Percentiles rank a stretch among this genome's conserved stretches.
Conservation (phyloP, 2,329 filamentous ascomycete species). For the Aspergillus viridinutans region DNA sequence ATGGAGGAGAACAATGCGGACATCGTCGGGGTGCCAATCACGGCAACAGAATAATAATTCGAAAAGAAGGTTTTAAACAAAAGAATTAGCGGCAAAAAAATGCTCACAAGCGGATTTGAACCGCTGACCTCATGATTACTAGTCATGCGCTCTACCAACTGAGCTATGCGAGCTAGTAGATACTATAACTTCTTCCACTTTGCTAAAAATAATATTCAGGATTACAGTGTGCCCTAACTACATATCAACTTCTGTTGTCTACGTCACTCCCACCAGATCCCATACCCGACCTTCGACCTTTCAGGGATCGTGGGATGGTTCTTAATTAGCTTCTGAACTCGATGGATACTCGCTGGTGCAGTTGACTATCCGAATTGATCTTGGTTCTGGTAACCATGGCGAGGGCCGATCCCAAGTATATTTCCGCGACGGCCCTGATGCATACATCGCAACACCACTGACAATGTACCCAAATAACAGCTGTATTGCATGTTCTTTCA, state of each 20-base stretch:
- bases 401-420: not conserved
- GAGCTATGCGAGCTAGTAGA: constrained; percentile 26
- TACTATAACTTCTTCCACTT: not conserved
- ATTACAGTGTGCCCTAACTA: too few species aligned
- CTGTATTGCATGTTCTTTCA: not conserved
- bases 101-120: constrained; percentile 35
- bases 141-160: constrained; percentile 38
- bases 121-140: constrained; percentile 34
- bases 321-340: not conserved
- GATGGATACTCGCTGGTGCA: not conserved
- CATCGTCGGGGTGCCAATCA: too few species aligned
- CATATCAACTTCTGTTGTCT: not conserved
- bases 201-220: not conserved
- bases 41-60: too few species aligned
- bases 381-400: not conserved
- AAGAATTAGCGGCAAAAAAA: not conserved
- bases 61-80: too few species aligned
- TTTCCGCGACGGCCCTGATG: too few species aligned
- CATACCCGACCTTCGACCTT: not conserved
- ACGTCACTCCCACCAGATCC: not conserved
- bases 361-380: not conserved
- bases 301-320: not conserved
- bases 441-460: not conserved
- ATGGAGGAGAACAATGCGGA: too few species aligned
- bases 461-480: not conserved